Percentiles rank a stretch among this genome's conserved stretches.
Conservation (phyloP, 139 green algal species). For the Monoraphidium neglectum region DNA sequence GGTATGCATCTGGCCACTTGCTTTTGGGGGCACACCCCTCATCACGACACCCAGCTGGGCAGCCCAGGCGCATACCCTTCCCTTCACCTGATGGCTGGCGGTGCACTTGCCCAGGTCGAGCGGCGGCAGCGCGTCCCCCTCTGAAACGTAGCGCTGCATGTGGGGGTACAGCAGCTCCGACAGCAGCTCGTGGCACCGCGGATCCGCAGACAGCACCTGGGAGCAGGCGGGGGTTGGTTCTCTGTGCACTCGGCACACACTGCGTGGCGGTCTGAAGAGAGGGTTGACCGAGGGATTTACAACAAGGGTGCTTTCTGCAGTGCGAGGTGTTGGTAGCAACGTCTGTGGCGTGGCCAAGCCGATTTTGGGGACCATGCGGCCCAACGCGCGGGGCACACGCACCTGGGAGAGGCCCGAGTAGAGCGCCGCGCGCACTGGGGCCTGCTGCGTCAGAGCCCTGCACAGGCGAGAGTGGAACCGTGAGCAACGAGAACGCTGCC, state of each 20-base stretch:
- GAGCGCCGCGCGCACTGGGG: conserved; percentile 40
- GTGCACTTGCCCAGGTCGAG: conserved; percentile 41
- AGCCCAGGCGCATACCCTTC: too few relatives aligned
- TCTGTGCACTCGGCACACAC: too few relatives aligned
- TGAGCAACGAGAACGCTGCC: too few relatives aligned
- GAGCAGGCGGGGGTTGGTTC: not conserved
- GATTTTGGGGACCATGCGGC: too few relatives aligned
- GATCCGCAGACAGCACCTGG: conserved; percentile 13
- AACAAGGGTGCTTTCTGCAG: too few relatives aligned
- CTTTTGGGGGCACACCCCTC: not conserved
- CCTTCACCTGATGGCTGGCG: conserved; percentile 11
- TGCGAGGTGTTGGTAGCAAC: too few relatives aligned
- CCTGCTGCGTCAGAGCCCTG: conserved; percentile 43
- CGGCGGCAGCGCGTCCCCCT: conserved; percentile 25
- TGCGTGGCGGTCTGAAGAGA: too few relatives aligned
- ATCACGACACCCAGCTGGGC: not conserved
- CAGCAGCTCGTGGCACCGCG: conserved; percentile 37
- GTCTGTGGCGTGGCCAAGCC: too few relatives aligned
- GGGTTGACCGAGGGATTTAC: too few relatives aligned
- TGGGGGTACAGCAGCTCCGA: conserved; percentile 56
- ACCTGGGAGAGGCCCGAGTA: conserved; percentile 41
- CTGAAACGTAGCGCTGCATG: conserved; percentile 32
- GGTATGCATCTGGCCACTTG: not conserved
- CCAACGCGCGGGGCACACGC: not conserved
- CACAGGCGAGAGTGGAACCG: too few relatives aligned